These are phyloP conservation scores for Fusarium graminum DNA, from an alignment of 2,329 filamentous ascomycete species.

Conservation along the genomic window DNA sequence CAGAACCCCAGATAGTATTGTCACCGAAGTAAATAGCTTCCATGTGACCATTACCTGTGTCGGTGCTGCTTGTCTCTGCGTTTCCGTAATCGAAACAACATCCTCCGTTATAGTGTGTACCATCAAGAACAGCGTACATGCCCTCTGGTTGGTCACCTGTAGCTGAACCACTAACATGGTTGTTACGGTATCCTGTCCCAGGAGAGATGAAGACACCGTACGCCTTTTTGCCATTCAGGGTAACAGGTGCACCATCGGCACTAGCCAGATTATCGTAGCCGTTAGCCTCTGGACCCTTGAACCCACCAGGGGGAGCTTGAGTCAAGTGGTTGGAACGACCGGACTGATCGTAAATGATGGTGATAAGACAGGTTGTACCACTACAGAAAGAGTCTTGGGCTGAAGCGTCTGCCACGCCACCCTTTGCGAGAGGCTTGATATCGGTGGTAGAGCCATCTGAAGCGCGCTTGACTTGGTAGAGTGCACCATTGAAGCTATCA, in stretches of 20 bases:
- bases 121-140: conserved; percentile 34
- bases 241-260: conserved; percentile 31
- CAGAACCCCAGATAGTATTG: conserved; percentile 67
- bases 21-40: conserved; percentile 75
- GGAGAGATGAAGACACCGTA: conserved; percentile 33
- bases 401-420: conserved; percentile 72
- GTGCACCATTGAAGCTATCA: conserved; percentile 4
- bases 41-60: conserved; percentile 75
- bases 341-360: conserved; percentile 75
- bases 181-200: conserved; percentile 30
- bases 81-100: conserved; percentile 37
- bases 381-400: conserved; percentile 72
- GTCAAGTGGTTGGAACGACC: conserved; percentile 72
- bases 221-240: conserved; percentile 29
- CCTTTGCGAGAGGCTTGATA: conserved; percentile 56
- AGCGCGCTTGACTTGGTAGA: conserved; percentile 36
- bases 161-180: conserved; percentile 17
- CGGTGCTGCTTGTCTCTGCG: conserved; percentile 61
- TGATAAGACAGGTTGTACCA: conserved; percentile 72
- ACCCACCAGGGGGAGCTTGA: conserved; percentile 69
- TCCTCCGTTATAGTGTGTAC: conserved; percentile 26
- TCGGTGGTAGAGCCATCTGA: conserved; percentile 18
- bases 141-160: conserved; percentile 24
- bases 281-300: conserved; percentile 20
- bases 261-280: conserved; percentile 30